A percentile compares a stretch with the other conserved stretches of the same genome.
Conservation (phyloP, 768 basidiomycete species). For the Gymnopilus dilepis region DNA sequence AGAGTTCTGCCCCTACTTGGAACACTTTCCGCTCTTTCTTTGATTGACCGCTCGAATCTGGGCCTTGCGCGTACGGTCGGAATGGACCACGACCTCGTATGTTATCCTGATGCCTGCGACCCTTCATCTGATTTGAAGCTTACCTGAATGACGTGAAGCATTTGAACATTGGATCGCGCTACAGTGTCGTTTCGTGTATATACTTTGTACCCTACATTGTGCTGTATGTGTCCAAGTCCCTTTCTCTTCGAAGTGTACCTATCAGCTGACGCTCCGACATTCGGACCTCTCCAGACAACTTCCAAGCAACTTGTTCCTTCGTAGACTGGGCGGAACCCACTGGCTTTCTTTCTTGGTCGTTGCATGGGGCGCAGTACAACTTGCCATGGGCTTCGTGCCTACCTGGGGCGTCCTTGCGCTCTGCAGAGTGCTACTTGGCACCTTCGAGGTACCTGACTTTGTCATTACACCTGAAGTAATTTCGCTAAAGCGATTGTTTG, state of each 20-base stretch:
- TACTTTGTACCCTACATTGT: slow-evolving; percentile 56
- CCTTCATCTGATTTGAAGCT: slow-evolving; percentile 4
- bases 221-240: slow-evolving; percentile 37
- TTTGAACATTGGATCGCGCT: slow-evolving; percentile 44
- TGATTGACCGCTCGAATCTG: slow-evolving; percentile 48
- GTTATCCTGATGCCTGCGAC: slow-evolving; percentile 11
- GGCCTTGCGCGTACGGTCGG: slow-evolving; percentile 47
- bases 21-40: slow-evolving; percentile 42
- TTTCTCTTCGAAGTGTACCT: slow-evolving; percentile 5
- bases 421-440: slow-evolving; percentile 46
- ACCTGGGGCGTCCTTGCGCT: slow-evolving; percentile 46
- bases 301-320: slow-evolving; percentile 46
- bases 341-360: slow-evolving; percentile 48
- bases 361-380: slow-evolving; percentile 49
- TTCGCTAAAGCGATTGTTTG: neutral
- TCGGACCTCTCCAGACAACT: slow-evolving; percentile 10
- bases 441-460: slow-evolving; percentile 42
- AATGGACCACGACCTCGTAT: slow-evolving; percentile 45
- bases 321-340: slow-evolving; percentile 46
- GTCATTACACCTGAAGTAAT: neutral
- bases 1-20: slow-evolving; percentile 45
- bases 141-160: slow-evolving; percentile 32
- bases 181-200: slow-evolving; percentile 49
- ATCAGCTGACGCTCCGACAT: neutral
- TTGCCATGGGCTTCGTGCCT: slow-evolving; percentile 52